Evolutionary conservation across 371 early-diverging fungal species (phyloP).

Genomic region (Haplosporangium sp.): DNA sequence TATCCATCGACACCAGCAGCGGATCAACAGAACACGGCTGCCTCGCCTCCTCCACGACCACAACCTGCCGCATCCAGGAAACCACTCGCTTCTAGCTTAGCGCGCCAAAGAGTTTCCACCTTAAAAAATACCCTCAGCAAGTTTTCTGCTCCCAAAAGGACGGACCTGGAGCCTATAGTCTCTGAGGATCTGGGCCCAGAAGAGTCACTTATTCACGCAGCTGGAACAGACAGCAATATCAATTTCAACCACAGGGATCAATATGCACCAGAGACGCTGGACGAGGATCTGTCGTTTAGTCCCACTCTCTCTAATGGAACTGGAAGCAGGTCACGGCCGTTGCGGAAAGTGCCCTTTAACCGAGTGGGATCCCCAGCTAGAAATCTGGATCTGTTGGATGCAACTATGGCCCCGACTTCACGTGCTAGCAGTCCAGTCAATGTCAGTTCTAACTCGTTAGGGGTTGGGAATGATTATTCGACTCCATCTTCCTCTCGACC

Average conservation of each 20-base stretch:
- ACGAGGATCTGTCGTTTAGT: constrained; percentile 17
- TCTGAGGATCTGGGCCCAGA: constrained; percentile 8
- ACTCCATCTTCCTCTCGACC: constrained; percentile 50
- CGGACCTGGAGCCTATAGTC: constrained; percentile 22
- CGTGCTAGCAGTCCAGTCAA: constrained; percentile 41
- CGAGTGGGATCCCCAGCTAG: constrained; percentile 25
- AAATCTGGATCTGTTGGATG: constrained; percentile 19
- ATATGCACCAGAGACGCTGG: neutral
- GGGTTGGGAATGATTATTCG: constrained; percentile 31
- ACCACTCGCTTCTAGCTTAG: constrained; percentile 12
- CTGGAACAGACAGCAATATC: neutral
- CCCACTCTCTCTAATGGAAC: constrained; percentile 24
- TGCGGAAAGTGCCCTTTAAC: constrained; percentile 20
- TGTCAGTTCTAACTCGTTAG: constrained; percentile 29
- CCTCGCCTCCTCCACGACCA: constrained; percentile 9
- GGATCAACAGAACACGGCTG: constrained; percentile 5
- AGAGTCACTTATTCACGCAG: neutral
- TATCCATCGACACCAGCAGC: constrained; percentile 12
- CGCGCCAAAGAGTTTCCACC: constrained; percentile 33
- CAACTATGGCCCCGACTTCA: constrained; percentile 21
- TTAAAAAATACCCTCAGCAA: constrained; percentile 41
- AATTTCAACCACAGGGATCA: neutral
- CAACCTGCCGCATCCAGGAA: constrained; percentile 13
- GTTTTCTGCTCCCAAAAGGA: constrained; percentile 35
- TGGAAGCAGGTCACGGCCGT: constrained; percentile 10